These are phyloP conservation scores for Leccinum griseonigrum DNA, from an alignment of 1,284 basidiomycete species.

Conservation along the genomic window DNA sequence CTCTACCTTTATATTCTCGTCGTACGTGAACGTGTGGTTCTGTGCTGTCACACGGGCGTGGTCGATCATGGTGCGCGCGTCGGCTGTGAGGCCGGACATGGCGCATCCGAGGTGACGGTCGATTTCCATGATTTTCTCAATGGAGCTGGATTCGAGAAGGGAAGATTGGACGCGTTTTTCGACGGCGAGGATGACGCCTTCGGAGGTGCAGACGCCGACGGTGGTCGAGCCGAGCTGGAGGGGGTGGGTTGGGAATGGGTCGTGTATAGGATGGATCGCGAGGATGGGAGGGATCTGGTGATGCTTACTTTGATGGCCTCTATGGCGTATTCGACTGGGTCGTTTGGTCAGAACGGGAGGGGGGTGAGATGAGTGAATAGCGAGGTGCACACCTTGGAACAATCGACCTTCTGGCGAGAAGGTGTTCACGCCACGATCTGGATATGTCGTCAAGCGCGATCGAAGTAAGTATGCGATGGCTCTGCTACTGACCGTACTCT, in stretches of 20 bases:
- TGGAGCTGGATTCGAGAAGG: slow-evolving; percentile 91
- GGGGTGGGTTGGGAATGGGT: not conserved
- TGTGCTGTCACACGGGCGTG: slow-evolving; percentile 97
- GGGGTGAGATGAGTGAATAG: not conserved
- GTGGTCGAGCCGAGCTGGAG: slow-evolving; percentile 93
- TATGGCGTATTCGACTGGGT: slow-evolving; percentile 95
- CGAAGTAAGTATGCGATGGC: not conserved
- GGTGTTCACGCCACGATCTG: slow-evolving; percentile 97
- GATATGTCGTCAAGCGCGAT: not conserved
- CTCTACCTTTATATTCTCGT: slow-evolving; percentile 96
- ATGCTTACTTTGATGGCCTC: slow-evolving; percentile 88
- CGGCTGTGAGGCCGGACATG: slow-evolving; percentile 97
- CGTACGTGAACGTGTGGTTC: slow-evolving; percentile 96
- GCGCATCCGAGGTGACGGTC: slow-evolving; percentile 96
- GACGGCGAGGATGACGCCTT: slow-evolving; percentile 92
- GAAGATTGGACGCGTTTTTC: slow-evolving; percentile 99
- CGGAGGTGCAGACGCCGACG: slow-evolving; percentile 84
- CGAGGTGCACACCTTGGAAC: slow-evolving; percentile 69
- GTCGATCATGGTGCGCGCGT: slow-evolving; percentile 99
- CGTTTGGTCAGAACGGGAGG: slow-evolving; percentile 4
- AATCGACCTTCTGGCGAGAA: slow-evolving; percentile 97
- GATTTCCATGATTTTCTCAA: slow-evolving; percentile 99
- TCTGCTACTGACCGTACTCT: slow-evolving; percentile 70
- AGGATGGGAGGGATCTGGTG: not conserved
- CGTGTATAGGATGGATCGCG: not conserved